Percentiles rank a stretch among this genome's conserved stretches.
These are phyloP conservation scores for Hondaea fermentalgiana DNA, from an alignment of 108 stramenopile species.

Conservation along the genomic window DNA sequence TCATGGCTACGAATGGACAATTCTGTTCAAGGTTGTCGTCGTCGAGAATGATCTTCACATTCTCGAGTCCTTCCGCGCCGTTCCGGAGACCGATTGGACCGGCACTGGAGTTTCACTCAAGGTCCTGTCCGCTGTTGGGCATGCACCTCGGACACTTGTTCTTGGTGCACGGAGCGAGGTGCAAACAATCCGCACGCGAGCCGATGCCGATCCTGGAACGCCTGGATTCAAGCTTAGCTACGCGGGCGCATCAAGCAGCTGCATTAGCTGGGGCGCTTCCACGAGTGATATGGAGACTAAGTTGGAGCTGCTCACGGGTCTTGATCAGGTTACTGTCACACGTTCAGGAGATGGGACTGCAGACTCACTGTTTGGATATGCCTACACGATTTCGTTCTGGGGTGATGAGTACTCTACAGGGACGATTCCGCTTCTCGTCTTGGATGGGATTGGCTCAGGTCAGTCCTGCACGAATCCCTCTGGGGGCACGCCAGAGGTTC, in stretches of 20 bases:
- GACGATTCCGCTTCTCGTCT: neutral
- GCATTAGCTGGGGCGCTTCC: conserved; percentile 17
- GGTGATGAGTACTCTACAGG: neutral
- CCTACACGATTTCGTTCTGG: conserved; percentile 40
- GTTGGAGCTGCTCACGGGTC: conserved; percentile 11
- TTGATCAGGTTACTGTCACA: conserved; percentile 33
- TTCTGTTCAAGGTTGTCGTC: conserved; percentile 30
- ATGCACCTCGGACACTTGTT: neutral
- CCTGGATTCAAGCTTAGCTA: neutral
- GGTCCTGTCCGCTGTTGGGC: neutral
- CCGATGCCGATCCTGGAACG: neutral
- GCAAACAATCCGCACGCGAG: conserved; percentile 33
- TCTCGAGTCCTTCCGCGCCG: conserved; percentile 21
- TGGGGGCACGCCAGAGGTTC: neutral
- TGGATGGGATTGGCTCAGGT: neutral
- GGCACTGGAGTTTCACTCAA: conserved; percentile 25
- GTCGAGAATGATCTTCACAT: neutral
- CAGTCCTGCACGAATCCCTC: neutral
- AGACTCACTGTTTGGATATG: conserved; percentile 25
- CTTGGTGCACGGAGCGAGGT: conserved; percentile 29
- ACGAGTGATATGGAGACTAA: neutral
- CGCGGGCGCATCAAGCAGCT: neutral
- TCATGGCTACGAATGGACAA: conserved; percentile 20
- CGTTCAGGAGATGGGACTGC: conserved; percentile 29
- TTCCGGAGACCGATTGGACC: conserved; percentile 18